Evolutionary conservation across 345 rosid genomes (phyloP).

Genomic region (Eucalyptus viminalis): DNA sequence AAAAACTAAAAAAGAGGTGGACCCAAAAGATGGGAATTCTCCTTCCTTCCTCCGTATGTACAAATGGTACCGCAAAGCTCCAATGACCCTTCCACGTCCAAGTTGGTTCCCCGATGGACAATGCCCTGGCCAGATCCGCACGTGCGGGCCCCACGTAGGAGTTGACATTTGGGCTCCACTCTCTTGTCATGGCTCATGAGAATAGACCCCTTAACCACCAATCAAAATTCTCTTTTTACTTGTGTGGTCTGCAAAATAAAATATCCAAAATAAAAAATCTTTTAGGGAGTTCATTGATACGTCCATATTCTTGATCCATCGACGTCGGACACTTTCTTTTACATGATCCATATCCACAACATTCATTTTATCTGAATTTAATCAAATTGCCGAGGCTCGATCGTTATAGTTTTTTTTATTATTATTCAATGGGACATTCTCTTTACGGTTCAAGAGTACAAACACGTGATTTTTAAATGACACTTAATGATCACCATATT

Average conservation of each 20-base stretch:
- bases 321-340: too few species aligned
- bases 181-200: background rate
- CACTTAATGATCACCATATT: background rate
- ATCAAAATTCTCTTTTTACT: background rate
- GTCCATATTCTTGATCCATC: background rate
- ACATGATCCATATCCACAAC: too few species aligned
- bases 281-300: background rate
- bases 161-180: background rate
- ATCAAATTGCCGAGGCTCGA: background rate
- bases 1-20: background rate
- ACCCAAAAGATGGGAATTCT: background rate
- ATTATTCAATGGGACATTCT: too few species aligned
- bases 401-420: background rate
- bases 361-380: too few species aligned
- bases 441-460: accelerated
- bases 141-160: background rate
- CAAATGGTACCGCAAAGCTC: background rate
- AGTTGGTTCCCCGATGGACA: background rate
- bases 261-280: background rate
- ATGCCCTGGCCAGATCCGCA: background rate
- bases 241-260: background rate
- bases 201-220: background rate
- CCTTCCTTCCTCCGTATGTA: background rate
- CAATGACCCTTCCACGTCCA: background rate
- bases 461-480: accelerated